Evolutionary conservation across 306 rosid species (phyloP).

Genomic region (Prinsepia uniflora): DNA sequence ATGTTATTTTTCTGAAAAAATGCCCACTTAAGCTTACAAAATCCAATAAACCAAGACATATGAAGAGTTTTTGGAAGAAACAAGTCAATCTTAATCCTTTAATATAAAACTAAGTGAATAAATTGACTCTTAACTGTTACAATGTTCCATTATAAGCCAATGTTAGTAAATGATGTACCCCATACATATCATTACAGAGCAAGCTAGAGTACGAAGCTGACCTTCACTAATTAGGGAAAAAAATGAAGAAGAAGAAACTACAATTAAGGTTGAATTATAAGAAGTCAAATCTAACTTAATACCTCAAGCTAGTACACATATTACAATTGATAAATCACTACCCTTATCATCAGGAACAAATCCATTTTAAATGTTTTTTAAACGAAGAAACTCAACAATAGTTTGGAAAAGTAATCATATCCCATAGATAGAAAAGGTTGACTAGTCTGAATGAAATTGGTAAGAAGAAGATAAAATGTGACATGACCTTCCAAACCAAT

Average conservation of each 20-base stretch:
- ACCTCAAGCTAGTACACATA: background rate
- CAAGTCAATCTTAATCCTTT: background rate
- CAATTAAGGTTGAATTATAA: no score
- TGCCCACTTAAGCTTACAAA: background rate
- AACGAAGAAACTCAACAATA: no score
- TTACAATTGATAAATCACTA: background rate
- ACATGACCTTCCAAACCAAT: background rate
- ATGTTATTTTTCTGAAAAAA: background rate
- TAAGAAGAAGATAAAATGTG: conserved; percentile 1
- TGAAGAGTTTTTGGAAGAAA: background rate
- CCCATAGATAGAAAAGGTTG: background rate
- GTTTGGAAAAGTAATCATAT: background rate
- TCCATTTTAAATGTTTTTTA: no score
- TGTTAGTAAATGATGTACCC: background rate
- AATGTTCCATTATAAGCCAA: background rate
- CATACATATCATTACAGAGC: background rate
- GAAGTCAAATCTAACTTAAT: background rate
- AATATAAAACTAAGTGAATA: background rate
- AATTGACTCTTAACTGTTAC: background rate
- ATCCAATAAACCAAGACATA: background rate
- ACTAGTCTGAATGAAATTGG: background rate
- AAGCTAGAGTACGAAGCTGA: background rate
- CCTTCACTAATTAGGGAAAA: background rate
- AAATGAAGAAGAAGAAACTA: conserved; percentile 31
- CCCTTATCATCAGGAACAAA: background rate